These are phyloP conservation scores for Teratosphaeria pseudoeucalypti DNA, from an alignment of 2,329 filamentous ascomycete species.

Conservation along the genomic window DNA sequence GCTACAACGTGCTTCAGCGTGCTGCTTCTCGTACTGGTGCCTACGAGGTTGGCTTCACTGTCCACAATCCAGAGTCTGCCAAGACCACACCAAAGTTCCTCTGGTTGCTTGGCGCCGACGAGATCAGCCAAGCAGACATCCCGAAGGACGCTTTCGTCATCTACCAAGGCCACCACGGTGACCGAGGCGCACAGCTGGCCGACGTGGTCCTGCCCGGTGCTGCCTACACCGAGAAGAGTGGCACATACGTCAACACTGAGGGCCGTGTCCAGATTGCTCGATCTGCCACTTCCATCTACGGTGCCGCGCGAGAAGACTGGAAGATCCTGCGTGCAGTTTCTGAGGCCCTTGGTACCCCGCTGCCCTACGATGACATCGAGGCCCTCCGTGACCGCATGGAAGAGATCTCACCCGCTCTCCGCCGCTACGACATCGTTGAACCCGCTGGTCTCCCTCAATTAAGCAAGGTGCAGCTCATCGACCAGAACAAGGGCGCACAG, in stretches of 20 bases:
- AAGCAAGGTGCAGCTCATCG: constrained; percentile 78
- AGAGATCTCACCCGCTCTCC: constrained; percentile 83
- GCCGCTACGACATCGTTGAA: constrained; percentile 86
- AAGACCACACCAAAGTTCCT: constrained; percentile 86
- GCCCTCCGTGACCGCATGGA: constrained; percentile 84
- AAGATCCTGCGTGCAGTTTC: constrained; percentile 92
- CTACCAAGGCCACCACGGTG: constrained; percentile 97
- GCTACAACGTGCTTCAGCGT: constrained; percentile 92
- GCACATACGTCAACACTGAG: constrained; percentile 96
- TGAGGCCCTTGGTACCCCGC: constrained; percentile 77
- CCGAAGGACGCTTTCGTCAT: constrained; percentile 94
- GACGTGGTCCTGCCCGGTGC: constrained; percentile 89
- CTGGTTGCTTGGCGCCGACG: constrained; percentile 93
- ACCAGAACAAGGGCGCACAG: constrained; percentile 85
- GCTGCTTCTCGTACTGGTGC: constrained; percentile 86
- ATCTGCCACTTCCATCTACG: constrained; percentile 76
- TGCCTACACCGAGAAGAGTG: constrained; percentile 93
- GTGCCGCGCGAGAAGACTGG: constrained; percentile 91
- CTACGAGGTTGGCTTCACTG: constrained; percentile 90
- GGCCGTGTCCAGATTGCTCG: constrained; percentile 91
- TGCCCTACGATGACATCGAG: constrained; percentile 90
- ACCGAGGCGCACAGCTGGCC: constrained; percentile 82
- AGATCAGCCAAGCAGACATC: constrained; percentile 73
- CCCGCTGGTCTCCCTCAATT: constrained; percentile 38
- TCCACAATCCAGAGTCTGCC: constrained; percentile 70